Evolutionary conservation across 1,284 basidiomycete species (phyloP).

Genomic region (Rhodotorula mucilaginosa): DNA sequence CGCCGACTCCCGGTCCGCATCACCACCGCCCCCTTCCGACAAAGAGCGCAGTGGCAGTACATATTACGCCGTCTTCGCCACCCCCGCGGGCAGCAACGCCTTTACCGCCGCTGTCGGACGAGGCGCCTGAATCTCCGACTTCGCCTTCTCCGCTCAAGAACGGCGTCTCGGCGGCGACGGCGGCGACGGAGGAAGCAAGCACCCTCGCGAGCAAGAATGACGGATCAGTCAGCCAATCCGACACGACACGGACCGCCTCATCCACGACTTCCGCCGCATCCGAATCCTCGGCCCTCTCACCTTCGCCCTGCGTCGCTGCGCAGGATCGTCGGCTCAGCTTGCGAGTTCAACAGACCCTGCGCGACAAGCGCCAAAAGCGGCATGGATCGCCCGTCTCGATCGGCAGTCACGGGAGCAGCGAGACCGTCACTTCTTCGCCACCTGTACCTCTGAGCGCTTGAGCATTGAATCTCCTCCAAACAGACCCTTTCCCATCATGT

Average conservation of each 20-base stretch:
- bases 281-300: not conserved
- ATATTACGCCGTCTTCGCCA: not conserved
- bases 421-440: not conserved
- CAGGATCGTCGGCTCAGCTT: conserved; percentile 12
- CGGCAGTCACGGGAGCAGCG: not conserved
- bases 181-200: too few species aligned
- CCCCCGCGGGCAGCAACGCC: not conserved
- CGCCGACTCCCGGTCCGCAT: conserved; percentile 5
- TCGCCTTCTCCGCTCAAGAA: not conserved
- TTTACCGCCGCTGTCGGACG: not conserved
- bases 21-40: not conserved
- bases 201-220: too few species aligned
- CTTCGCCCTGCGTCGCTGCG: conserved; percentile 4
- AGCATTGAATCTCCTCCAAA: not conserved
- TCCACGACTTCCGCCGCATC: not conserved
- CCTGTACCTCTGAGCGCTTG: not conserved
- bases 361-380: conserved; percentile 1
- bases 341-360: conserved; percentile 10
- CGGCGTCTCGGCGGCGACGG: too few species aligned
- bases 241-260: not conserved
- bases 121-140: not conserved
- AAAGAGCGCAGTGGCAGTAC: not conserved
- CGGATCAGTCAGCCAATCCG: too few species aligned
- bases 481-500: not conserved
- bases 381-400: not conserved